phyloP scores from a whole-genome alignment of 257 asterid species.

The Penstemon newberryi region DNA sequence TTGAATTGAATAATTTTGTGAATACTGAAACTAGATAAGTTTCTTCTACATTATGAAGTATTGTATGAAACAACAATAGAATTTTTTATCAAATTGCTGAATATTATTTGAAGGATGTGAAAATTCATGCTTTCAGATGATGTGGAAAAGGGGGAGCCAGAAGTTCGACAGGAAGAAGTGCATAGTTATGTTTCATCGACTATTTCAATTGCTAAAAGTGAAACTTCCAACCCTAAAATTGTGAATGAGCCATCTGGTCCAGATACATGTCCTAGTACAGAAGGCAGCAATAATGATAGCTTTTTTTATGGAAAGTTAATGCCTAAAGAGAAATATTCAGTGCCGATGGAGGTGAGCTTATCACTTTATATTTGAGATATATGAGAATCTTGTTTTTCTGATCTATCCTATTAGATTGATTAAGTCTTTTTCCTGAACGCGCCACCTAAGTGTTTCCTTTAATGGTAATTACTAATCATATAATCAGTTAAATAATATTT shows the following conservation, averaged over 20 bases:
- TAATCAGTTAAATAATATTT: too few relatives aligned
- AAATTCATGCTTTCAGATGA: constrained; percentile 32
- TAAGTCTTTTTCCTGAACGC: background rate
- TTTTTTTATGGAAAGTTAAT: constrained; percentile 30
- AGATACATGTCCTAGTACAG: constrained; percentile 26
- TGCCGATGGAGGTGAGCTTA: constrained; percentile 49
- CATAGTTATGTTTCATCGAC: constrained; percentile 30
- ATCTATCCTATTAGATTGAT: background rate
- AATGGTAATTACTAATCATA: too few relatives aligned
- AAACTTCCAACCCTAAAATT: constrained; percentile 30
- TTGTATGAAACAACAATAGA: background rate
- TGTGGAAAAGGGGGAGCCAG: constrained; percentile 34
- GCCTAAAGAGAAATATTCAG: constrained; percentile 37
- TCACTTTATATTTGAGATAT: constrained; percentile 5
- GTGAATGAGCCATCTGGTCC: constrained; percentile 29
- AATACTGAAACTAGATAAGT: background rate
- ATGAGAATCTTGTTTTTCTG: background rate
- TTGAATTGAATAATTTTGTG: constrained; percentile 11
- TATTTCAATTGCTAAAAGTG: constrained; percentile 29
- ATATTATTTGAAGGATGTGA: constrained; percentile 27
- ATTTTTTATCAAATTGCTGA: constrained; percentile 18
- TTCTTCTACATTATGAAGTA: background rate
- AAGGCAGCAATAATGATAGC: constrained; percentile 27
- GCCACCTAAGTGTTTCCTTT: background rate
- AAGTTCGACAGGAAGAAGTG: constrained; percentile 32